phyloP scores from a whole-genome alignment of 2,329 filamentous ascomycete species.

The Beauveria rudraprayagi region DNA sequence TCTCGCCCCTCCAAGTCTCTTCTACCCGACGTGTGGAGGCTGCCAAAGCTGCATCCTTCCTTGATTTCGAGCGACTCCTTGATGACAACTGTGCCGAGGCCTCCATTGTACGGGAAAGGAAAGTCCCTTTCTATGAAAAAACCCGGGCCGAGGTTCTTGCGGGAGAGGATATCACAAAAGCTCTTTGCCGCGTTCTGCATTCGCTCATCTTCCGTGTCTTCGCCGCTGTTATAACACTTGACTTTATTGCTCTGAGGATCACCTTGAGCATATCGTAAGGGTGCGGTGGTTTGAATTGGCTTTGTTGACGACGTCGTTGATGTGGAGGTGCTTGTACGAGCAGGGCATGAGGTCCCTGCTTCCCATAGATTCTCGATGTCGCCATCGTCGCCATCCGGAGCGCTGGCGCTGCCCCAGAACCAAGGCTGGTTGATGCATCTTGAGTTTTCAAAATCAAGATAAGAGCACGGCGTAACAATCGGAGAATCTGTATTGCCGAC shows the following conservation, averaged over 20 bases:
- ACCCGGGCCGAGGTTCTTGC: not conserved
- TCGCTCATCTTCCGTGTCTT: slow-evolving; percentile 11
- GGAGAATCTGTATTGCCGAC: not conserved
- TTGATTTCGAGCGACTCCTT: slow-evolving; percentile 12
- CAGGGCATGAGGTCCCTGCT: not conserved
- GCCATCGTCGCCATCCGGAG: not conserved
- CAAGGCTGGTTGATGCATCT: slow-evolving; percentile 5
- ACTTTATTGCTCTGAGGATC: slow-evolving; percentile 10
- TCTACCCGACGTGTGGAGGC: too few relatives aligned
- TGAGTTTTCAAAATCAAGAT: not conserved
- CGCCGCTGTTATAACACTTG: slow-evolving; percentile 15
- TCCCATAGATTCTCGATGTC: slow-evolving; percentile 1
- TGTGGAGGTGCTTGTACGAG: not conserved
- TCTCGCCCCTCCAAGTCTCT: not conserved
- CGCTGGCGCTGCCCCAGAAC: not conserved
- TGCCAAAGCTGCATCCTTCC: slow-evolving; percentile 6
- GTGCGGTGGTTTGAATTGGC: not conserved
- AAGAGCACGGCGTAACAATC: slow-evolving; percentile 2
- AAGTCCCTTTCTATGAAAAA: not conserved
- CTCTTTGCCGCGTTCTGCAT: slow-evolving; percentile 12
- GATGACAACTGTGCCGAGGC: slow-evolving; percentile 6
- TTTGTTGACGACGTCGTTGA: not conserved
- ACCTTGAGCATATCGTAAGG: slow-evolving; percentile 8
- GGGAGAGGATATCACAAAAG: slow-evolving; percentile 10
- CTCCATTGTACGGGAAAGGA: slow-evolving; percentile 8